phyloP scores from a whole-genome alignment of 345 rosid species.

The Salix koriyanagi region DNA sequence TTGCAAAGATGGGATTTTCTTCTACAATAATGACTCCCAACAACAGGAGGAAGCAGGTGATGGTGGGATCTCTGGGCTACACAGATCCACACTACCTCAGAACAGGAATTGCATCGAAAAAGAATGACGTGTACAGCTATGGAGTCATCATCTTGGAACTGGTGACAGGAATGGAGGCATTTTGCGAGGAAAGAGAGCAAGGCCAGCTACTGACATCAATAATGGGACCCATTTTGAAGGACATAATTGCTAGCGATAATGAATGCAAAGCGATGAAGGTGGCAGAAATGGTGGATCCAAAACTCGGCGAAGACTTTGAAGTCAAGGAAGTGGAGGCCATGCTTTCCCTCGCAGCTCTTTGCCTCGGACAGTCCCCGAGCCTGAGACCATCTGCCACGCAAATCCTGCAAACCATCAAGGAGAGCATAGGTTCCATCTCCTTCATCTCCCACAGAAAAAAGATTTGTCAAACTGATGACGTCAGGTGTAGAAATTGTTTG shows the following conservation, averaged over 20 bases:
- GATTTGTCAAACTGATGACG: not conserved
- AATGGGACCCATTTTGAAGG: slow-evolving; percentile 33
- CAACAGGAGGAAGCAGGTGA: slow-evolving; percentile 39
- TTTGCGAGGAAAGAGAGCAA: slow-evolving; percentile 52
- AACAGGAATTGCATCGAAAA: slow-evolving; percentile 75
- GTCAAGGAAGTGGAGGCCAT: slow-evolving; percentile 52
- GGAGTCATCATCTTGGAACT: slow-evolving; percentile 78
- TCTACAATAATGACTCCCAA: slow-evolving; percentile 45
- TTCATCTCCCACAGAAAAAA: slow-evolving; percentile 15
- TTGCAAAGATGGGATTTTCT: slow-evolving; percentile 80
- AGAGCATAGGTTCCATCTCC: slow-evolving; percentile 36
- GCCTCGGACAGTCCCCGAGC: slow-evolving; percentile 47
- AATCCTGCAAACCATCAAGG: slow-evolving; percentile 34
- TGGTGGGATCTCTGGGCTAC: slow-evolving; percentile 84
- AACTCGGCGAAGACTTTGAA: slow-evolving; percentile 40
- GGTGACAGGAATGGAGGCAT: slow-evolving; percentile 69
- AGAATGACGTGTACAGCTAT: slow-evolving; percentile 75
- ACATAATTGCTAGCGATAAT: not conserved
- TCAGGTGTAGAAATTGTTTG: not conserved
- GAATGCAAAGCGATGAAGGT: slow-evolving; percentile 18
- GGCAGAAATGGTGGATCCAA: slow-evolving; percentile 56
- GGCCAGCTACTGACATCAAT: slow-evolving; percentile 50
- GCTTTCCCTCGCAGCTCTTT: slow-evolving; percentile 45
- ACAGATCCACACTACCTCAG: slow-evolving; percentile 81
- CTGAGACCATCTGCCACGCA: slow-evolving; percentile 60